Base-by-base conservation (phyloP, 1,139 yeast genomes). In the Zygotorulaspora mrakii region DNA sequence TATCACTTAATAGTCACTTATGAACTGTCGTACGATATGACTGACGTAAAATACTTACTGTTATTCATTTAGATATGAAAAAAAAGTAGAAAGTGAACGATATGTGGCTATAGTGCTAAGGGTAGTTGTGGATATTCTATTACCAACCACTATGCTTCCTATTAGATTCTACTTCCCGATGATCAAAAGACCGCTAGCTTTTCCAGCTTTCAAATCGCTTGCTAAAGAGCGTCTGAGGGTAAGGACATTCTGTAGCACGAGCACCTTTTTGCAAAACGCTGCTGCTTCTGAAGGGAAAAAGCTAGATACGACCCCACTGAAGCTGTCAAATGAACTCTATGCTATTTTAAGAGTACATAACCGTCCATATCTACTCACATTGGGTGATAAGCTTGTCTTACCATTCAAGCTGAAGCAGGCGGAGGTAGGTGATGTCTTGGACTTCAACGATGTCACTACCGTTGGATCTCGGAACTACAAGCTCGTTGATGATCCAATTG, bases 381-480 rank as follows among this genome's bases (percentile, higher is more conserved):
- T 82, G 52, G 98, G 98, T 14, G 99, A 94, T 62, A 75, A 72
- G 50, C 76, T 91, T 37, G 74, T 79, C 31, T 66, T 91, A 27
- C 96, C 96, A 1, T 88, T 76, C 63, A 76, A 78, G 49, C 62
- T 91, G 69, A 81, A 79, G 54, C 75, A 77, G 40, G 94, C 82
- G 7, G 71, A 79, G 45, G 81, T 89, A 4, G 98, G 98, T 12
- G 96, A 88, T 61, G 71, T 71, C 25, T 70, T 94, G 44, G 67
- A 71, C 33, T 74, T 94, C 59, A 77, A 77, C 49, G 82, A 87
- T 53, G 89, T 89, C 27, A 77, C 82, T 17, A 79, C 88, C 9
- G 67, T 94, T 33, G 98, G 98, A 2, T 80, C 94, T 4, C 80
- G 95, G 34, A 83, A 84, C 60, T 83, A 76, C 65, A 87, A 95